Conservation (phyloP, 2,329 filamentous ascomycete genomes). For the Cladosporium halotolerans region DNA sequence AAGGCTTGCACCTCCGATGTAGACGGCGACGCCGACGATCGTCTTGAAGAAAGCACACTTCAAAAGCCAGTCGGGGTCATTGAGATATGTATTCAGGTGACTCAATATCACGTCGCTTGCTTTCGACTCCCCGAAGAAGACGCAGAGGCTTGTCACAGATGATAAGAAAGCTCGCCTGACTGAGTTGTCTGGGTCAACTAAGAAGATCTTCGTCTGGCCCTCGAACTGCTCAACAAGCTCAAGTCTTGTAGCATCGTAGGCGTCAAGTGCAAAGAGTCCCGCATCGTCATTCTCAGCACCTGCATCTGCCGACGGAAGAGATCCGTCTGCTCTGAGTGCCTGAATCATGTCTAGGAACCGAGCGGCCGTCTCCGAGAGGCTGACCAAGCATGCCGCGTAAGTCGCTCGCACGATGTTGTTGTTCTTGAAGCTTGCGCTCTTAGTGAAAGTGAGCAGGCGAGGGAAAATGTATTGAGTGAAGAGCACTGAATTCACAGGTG, state of each 20-base stretch:
- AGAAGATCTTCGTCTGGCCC: slow-evolving; percentile 76
- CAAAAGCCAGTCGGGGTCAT: slow-evolving; percentile 91
- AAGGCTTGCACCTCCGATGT: slow-evolving; percentile 79
- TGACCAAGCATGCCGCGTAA: slow-evolving; percentile 88
- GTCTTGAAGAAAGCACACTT: slow-evolving; percentile 97
- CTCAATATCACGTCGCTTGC: slow-evolving; percentile 94
- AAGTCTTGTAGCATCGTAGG: slow-evolving; percentile 80
- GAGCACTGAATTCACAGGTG: slow-evolving; percentile 62
- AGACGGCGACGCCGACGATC: slow-evolving; percentile 85
- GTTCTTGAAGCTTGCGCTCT: slow-evolving; percentile 38
- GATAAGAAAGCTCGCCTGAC: slow-evolving; percentile 87
- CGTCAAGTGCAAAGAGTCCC: slow-evolving; percentile 54
- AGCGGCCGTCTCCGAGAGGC: slow-evolving; percentile 75
- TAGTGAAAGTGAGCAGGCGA: slow-evolving; percentile 51
- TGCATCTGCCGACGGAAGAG: slow-evolving; percentile 68
- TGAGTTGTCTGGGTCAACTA: slow-evolving; percentile 78
- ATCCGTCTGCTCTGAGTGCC: slow-evolving; percentile 75
- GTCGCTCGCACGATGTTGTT: slow-evolving; percentile 73
- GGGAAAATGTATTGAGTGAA: slow-evolving; percentile 62
- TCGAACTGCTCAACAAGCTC: slow-evolving; percentile 83
- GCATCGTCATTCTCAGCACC: slow-evolving; percentile 69
- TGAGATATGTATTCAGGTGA: slow-evolving; percentile 93
- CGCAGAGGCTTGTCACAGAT: slow-evolving; percentile 84
- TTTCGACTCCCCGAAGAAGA: slow-evolving; percentile 89
- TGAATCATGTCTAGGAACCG: slow-evolving; percentile 87